phyloP scores from a whole-genome alignment of 345 rosid species.

The Microthlaspi erraticum region DNA sequence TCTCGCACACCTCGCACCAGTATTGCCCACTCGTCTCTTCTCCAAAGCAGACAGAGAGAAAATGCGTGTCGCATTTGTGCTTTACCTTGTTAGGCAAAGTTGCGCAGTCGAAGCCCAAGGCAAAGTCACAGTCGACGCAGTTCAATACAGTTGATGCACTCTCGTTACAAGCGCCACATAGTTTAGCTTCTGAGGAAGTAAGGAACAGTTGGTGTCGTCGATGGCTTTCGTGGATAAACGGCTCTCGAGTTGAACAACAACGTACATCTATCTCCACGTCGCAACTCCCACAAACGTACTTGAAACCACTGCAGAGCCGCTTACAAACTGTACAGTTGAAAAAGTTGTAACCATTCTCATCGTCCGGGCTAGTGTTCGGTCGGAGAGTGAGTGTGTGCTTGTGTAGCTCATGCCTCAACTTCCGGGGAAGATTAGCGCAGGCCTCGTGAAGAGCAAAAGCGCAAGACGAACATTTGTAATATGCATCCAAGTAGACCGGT shows the following conservation, averaged over 20 bases:
- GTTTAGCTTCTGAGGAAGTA: slow-evolving; percentile 11
- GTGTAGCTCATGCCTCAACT: slow-evolving; percentile 27
- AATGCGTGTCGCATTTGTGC: slow-evolving; percentile 20
- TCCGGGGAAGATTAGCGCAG: slow-evolving; percentile 1
- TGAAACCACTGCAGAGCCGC: slow-evolving; percentile 23
- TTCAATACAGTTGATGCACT: neutral
- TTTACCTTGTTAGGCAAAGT: slow-evolving; percentile 20
- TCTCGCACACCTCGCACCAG: slow-evolving; percentile 26
- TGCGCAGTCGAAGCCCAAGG: slow-evolving; percentile 25
- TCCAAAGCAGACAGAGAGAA: slow-evolving; percentile 14
- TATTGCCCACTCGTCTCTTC: slow-evolving; percentile 12
- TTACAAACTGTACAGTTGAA: neutral
- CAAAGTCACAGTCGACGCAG: slow-evolving; percentile 18
- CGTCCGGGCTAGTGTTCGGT: neutral
- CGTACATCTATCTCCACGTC: slow-evolving; percentile 23
- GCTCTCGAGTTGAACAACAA: slow-evolving; percentile 8
- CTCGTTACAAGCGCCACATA: slow-evolving; percentile 8
- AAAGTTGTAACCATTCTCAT: slow-evolving; percentile 3
- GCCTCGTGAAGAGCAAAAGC: slow-evolving; percentile 8
- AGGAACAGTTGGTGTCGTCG: neutral
- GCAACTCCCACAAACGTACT: slow-evolving; percentile 19
- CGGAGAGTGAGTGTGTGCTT: slow-evolving; percentile 16
- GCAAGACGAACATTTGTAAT: slow-evolving; percentile 1
- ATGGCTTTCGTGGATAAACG: slow-evolving; percentile 14
- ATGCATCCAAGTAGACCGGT: slow-evolving; percentile 6